Conservation (phyloP, 139 green algal genomes). For the Nannochloris sp. region DNA sequence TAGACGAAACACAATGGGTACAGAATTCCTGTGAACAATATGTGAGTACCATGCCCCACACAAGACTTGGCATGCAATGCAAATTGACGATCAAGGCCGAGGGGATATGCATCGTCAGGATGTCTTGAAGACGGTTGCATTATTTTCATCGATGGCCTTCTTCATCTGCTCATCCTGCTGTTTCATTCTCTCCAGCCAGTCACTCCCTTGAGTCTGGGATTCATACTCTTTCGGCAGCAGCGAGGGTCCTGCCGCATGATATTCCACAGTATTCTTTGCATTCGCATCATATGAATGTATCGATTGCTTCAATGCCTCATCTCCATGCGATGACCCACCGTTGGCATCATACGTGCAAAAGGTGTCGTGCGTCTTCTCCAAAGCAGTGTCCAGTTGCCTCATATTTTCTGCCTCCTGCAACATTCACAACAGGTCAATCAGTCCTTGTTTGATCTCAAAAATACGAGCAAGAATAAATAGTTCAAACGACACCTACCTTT, state of each 20-base stretch:
- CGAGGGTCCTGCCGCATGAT: neutral
- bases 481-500: neutral
- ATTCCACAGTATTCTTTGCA: neutral
- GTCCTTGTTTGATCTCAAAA: neutral
- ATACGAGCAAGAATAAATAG: neutral
- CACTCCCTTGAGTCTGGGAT: neutral
- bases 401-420: neutral
- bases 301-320: no score
- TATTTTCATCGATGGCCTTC: neutral
- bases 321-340: no score
- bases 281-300: no score
- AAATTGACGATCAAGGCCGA: no score
- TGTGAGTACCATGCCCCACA: no score
- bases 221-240: neutral
- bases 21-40: no score
- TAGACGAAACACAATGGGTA: no score
- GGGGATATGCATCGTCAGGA: neutral
- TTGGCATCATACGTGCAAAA: neutral
- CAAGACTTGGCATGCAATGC: no score
- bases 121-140: neutral
- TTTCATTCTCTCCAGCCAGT: slow-evolving; percentile 12
- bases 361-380: neutral
- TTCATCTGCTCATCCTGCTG: slow-evolving; percentile 1
- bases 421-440: neutral
- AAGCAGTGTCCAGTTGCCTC: neutral